A percentile compares a stretch with the other conserved stretches of the same genome.
Evolutionary conservation across 192 early-diverging fungal species (phyloP).

Genomic region (Coemansia sp.): DNA sequence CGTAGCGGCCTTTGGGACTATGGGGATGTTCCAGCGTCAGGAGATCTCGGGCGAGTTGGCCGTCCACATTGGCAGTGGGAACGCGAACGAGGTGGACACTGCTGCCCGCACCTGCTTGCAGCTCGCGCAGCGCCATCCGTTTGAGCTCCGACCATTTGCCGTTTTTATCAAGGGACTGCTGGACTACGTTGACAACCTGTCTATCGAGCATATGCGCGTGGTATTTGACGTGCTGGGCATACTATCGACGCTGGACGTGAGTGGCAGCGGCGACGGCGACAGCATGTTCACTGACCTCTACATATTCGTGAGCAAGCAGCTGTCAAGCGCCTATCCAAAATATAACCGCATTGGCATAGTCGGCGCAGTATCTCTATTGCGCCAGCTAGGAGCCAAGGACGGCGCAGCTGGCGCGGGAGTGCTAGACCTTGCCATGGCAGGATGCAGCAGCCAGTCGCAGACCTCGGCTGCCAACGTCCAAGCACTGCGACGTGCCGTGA

Average conservation of each 20-base stretch:
- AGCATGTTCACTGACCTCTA: constrained; percentile 71
- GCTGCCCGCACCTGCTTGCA: constrained; percentile 60
- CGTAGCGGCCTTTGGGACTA: constrained; percentile 33
- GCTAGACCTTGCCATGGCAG: not conserved
- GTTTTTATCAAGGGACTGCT: constrained; percentile 74
- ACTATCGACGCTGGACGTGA: constrained; percentile 45
- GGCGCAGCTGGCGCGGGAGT: not conserved
- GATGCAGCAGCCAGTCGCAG: constrained; percentile 34
- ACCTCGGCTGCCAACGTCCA: constrained; percentile 31
- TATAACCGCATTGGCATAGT: constrained; percentile 77
- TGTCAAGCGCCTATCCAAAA: constrained; percentile 65
- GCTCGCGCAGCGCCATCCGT: constrained; percentile 57
- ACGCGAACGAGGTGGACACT: constrained; percentile 64
- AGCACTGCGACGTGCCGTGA: constrained; percentile 59
- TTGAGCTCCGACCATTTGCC: constrained; percentile 61
- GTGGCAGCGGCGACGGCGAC: constrained; percentile 23
- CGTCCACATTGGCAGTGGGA: constrained; percentile 77
- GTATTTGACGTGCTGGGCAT: constrained; percentile 71
- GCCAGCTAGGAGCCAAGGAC: constrained; percentile 60
- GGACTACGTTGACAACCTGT: constrained; percentile 73
- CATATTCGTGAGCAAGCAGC: constrained; percentile 75
- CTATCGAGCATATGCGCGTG: constrained; percentile 64
- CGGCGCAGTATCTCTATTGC: constrained; percentile 66
- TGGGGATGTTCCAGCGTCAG: constrained; percentile 73
- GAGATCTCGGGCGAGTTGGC: constrained; percentile 79